Evolutionary conservation across 495 filamentous ascomycete genomes (phyloP), one percentile per base, ranked within the genome.

Genomic region (Aspergillus conjunctus): DNA sequence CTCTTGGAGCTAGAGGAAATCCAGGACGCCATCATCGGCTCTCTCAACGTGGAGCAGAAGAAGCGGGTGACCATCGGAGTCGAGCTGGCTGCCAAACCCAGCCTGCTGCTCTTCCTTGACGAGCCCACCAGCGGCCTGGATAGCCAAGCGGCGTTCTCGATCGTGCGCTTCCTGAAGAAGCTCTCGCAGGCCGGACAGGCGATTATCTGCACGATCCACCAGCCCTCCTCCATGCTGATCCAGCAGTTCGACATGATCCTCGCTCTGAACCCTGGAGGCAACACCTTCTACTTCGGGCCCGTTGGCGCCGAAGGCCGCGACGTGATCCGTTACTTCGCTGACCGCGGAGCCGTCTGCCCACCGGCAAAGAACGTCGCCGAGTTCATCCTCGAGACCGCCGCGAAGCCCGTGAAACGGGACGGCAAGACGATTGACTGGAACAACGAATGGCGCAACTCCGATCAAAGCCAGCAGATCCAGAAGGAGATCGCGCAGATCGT

Each of bases 51-150:
- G 26, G 87, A 88, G 69, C 84, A 88, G 70, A 81, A 83, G 66
- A 88, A 88, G 70, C 82, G 87, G 33, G 79, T 96, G 3, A 97
- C 93, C 2, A 97, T 98, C 57, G 93, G 90, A 56, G 93, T 98
- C 6, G 93, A 98, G 69, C 76, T 98, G 1, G 93, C 91, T 3
- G 91, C 93, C 6, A 92, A 92, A 67, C 93, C 93, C 0, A 87
- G 84, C 21, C 78, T 93, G 0, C 76, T 95, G 26, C 79, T 94
- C 7, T 94, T 94, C 81, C 77, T 94, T 18, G 91, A 94, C 63
- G 90, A 93, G 65, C 90, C 89, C 0, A 91, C 88, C 6, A 87
- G 85, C 52, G 93, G 93, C 54, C 83, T 97, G 4, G 93, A 97
- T 72, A 88, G 86, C 26, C 91, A 96, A 66, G 86, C 83, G 57